These are phyloP conservation scores for Vanrija sp. DNA, from an alignment of 1,284 basidiomycete species.

Conservation along the genomic window DNA sequence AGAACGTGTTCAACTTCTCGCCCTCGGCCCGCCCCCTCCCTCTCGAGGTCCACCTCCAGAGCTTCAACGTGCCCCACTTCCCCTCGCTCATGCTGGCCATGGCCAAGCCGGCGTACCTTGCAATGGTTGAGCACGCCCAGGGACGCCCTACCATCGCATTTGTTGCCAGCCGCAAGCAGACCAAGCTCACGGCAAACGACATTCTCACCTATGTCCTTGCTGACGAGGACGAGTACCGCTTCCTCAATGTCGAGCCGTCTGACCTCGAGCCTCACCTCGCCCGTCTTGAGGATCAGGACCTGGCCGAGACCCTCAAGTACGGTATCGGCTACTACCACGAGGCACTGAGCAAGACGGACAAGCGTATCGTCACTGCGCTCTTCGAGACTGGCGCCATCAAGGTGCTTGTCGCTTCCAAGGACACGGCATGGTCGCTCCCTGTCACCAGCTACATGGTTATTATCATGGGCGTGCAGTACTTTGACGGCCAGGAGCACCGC, in stretches of 20 bases:
- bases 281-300: constrained; percentile 70
- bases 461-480: constrained; percentile 96
- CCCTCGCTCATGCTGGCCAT: constrained; percentile 98
- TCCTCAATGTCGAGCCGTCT: constrained; percentile 81
- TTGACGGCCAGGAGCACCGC: constrained; percentile 92
- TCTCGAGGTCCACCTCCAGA: constrained; percentile 96
- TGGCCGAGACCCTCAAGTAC: constrained; percentile 78
- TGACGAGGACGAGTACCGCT: constrained; percentile 77
- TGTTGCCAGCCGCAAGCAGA: constrained; percentile 90
- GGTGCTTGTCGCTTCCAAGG: constrained; percentile 89
- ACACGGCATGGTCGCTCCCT: constrained; percentile 92
- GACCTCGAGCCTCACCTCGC: constrained; percentile 87
- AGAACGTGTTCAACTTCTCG: constrained; percentile 96
- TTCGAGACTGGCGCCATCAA: constrained; percentile 94
- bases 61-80: constrained; percentile 93
- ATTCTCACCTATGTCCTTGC: constrained; percentile 83
- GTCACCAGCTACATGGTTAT: constrained; percentile 94
- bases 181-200: constrained; percentile 87
- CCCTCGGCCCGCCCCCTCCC: constrained; percentile 92
- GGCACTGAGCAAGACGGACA: constrained; percentile 85
- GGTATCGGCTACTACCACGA: constrained; percentile 97
- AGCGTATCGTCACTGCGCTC: constrained; percentile 85
- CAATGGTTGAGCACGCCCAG: constrained; percentile 83
- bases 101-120: constrained; percentile 96
- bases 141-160: constrained; percentile 87